Evolutionary conservation across 2,329 filamentous ascomycete genomes (phyloP), one percentile per base, ranked within the genome.

Genomic region (Colletotrichum lini): DNA sequence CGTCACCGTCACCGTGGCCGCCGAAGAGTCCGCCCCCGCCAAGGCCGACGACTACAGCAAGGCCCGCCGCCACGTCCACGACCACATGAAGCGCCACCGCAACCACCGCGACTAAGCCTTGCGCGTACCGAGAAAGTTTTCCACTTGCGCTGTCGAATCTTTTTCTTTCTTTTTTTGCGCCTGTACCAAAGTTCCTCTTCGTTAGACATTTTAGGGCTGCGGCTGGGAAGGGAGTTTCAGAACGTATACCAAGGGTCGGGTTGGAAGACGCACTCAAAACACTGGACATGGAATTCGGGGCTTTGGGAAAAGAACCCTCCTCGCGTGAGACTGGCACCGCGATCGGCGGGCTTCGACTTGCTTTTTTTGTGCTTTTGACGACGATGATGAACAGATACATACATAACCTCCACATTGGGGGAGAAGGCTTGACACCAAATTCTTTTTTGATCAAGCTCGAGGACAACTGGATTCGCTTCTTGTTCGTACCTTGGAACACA

Each of bases 1-100:
- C 2, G 81, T 86, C 15, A 86, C 85, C 12, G 81, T 87, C 38
- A 79, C 75, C 13, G 77, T 78, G 54, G 85, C 85, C 30, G 87
- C 85, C 21, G 85, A 88, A 74, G 84, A 84, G 35, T 83, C 82
- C 26, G 35, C 47, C 12, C 12, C 68, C n/a, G 49, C 67, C 3
- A 53, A 52, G 16, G 61, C 38, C 26, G 56, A 67, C 21, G 59
- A 64, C 52, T 59, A 74, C 26, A 75, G 74, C 73, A 80, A 80
- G 74, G 69, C 73, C 10, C 80, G 81, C 67, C 81, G 82, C 67
- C 81, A 84, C 73, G 72, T 76, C 21, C 82, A 82, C 72, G 77
- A 81, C 69, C 83, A 85, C 73, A 69, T 76, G 56, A 74, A 75
- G 45, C 78, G 79, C 45, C 80, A 81, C 75, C 80, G 79, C 56